Evolutionary conservation across 2,329 filamentous ascomycete species (phyloP), one percentile per base, ranked within the genome.

Genomic region (Thielaviopsis populi): DNA sequence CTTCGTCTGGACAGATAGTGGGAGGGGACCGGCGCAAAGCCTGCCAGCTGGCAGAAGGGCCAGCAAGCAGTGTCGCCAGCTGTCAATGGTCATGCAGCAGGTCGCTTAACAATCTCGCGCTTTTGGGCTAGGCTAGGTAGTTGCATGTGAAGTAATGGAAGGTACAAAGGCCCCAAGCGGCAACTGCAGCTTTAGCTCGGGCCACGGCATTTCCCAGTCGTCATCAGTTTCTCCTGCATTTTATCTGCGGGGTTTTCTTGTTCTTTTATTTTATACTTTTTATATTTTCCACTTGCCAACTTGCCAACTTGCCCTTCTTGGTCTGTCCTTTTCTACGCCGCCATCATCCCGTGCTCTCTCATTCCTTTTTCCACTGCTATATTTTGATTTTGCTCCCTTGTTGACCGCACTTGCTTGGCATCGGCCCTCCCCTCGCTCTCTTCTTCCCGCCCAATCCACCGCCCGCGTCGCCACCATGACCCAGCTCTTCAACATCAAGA

Each of bases 401-500:
- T 11, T 50, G 24, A 22, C 10, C 3, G 11, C 46, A 22, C 46
- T 24, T 15, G 46, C 46, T 24, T 15, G 11, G 22, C 46, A 5
- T 11, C 2, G n/a, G 5, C 11, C 5, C 22, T 17, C 22, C 50
- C 1, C 50, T 33, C 27, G 27, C 27, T 56, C n/a, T 15, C 24
- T 19, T 37, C 15, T 3, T 54, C 50, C 53, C 37, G 42, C 7
- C 43, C 13, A 19, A 15, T n/a, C 4, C 46, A 4, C 13, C 27
- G 15, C 15, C 59, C 30, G 33, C 22, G 42, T 41, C 27, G 22
- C 43, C 56, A 63, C 43, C 43, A 67, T 67, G 65, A 11, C 66
- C 43, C 54, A 65, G 43, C 77, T 85, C 65, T 86, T 88, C 75
- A 80, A 79, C 10, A 74, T 88, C 68, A 81, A 83, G 50, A 78